These are phyloP conservation scores for Anisodus tanguticus DNA, from an alignment of 257 asterid species.

Conservation along the genomic window DNA sequence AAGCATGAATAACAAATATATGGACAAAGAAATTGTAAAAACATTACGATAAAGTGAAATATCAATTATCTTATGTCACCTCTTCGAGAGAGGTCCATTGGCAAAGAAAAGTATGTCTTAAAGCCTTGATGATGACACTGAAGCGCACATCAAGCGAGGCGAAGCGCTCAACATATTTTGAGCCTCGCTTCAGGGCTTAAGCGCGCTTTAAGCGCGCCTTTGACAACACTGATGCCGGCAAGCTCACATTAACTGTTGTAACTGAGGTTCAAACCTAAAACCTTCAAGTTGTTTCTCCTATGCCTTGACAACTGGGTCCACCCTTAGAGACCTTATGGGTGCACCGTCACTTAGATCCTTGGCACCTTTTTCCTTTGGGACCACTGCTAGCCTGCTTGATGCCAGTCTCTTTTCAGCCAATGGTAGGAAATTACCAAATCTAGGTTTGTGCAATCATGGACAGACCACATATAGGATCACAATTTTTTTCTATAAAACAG, in stretches of 20 bases:
- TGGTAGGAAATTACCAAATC: conserved; percentile 2
- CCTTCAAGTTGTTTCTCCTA: background rate
- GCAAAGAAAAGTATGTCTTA: too few relatives aligned
- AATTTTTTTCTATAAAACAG: background rate
- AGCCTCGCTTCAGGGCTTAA: too few relatives aligned
- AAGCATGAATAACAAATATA: too few relatives aligned
- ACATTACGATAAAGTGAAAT: too few relatives aligned
- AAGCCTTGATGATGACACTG: too few relatives aligned
- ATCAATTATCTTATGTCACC: too few relatives aligned
- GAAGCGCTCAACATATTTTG: too few relatives aligned
- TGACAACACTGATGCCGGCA: background rate
- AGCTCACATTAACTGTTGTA: background rate
- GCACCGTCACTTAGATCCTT: background rate
- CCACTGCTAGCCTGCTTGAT: conserved; percentile 2
- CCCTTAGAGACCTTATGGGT: background rate
- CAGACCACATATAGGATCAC: background rate
- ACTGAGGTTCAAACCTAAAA: background rate
- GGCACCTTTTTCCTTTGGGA: background rate
- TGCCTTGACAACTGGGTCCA: background rate
- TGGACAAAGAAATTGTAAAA: too few relatives aligned
- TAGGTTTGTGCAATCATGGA: conserved; percentile 16
- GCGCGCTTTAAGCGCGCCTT: too few relatives aligned
- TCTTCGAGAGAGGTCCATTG: too few relatives aligned
- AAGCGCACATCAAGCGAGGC: too few relatives aligned
- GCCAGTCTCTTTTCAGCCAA: conserved; percentile 12